Evolutionary conservation across 2,329 filamentous ascomycete species (phyloP).

Genomic region (Aspergillus carbonarius): DNA sequence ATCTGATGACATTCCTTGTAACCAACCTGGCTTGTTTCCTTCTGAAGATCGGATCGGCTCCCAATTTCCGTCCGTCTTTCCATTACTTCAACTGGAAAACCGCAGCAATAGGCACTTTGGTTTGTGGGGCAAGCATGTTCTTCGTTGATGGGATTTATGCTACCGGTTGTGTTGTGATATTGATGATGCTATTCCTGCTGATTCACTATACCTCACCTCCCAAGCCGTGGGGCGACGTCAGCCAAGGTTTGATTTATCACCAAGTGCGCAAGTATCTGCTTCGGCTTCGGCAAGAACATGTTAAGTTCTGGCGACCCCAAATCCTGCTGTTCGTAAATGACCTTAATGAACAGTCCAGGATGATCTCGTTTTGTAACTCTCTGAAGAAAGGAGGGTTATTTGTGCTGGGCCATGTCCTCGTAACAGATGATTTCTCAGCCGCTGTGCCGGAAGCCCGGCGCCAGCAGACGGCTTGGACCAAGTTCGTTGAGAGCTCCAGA

Average conservation of each 20-base stretch:
- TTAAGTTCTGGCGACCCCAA: slow-evolving; percentile 91
- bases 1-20: slow-evolving; percentile 87
- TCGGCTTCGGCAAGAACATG: slow-evolving; percentile 80
- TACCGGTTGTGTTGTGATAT: slow-evolving; percentile 68
- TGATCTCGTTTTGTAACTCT: slow-evolving; percentile 89
- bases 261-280: slow-evolving; percentile 86
- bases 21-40: slow-evolving; percentile 86
- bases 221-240: slow-evolving; percentile 88
- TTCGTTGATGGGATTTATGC: slow-evolving; percentile 84
- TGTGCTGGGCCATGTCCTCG: slow-evolving; percentile 83
- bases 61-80: slow-evolving; percentile 85
- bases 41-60: slow-evolving; percentile 80
- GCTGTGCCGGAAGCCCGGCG: slow-evolving; percentile 78
- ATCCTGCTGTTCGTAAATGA: slow-evolving; percentile 83
- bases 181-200: slow-evolving; percentile 75
- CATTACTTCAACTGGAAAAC: slow-evolving; percentile 88
- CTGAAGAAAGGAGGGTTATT: slow-evolving; percentile 85
- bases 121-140: slow-evolving; percentile 81
- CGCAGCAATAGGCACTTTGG: slow-evolving; percentile 69
- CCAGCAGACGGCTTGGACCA: slow-evolving; percentile 80
- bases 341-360: slow-evolving; percentile 73
- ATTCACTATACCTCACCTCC: slow-evolving; percentile 85
- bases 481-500: slow-evolving; percentile 79
- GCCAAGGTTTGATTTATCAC: slow-evolving; percentile 82
- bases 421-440: slow-evolving; percentile 75